phyloP scores from a whole-genome alignment of 148 eudicot genomes.

The Silene latifolia region DNA sequence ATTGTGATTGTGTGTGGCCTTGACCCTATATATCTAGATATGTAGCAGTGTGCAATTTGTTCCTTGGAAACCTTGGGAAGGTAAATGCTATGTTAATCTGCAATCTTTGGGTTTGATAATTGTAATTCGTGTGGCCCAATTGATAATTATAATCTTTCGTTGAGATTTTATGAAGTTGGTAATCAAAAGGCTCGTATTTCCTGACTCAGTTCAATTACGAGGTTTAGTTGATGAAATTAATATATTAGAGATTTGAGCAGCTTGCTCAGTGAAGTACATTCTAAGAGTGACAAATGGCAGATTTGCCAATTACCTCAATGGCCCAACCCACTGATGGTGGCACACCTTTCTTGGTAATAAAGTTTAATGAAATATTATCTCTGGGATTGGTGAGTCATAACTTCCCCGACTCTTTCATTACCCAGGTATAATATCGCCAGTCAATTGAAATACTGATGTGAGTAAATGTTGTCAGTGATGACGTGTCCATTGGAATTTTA shows the following conservation, averaged over 20 bases:
- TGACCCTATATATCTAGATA: constrained; percentile 49
- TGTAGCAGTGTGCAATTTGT: constrained; percentile 91
- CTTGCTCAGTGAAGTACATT: too few relatives aligned
- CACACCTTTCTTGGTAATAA: background rate
- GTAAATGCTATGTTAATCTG: constrained; percentile 29
- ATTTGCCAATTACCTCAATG: too few relatives aligned
- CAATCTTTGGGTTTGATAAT: background rate
- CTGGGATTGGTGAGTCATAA: background rate
- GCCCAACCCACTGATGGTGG: background rate
- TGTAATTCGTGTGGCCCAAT: background rate
- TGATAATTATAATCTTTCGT: background rate
- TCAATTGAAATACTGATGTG: background rate
- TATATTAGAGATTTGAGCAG: too few relatives aligned
- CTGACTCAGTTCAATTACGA: background rate
- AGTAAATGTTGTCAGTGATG: background rate
- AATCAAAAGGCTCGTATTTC: background rate
- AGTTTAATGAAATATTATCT: background rate
- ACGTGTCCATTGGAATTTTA: background rate
- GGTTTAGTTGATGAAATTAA: background rate
- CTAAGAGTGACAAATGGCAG: too few relatives aligned
- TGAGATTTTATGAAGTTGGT: background rate
- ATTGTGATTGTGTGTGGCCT: constrained; percentile 23
- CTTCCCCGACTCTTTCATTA: background rate
- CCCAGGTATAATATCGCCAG: background rate
- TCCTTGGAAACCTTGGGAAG: constrained; percentile 99